phyloP scores from a whole-genome alignment of 768 basidiomycete genomes.

The Steccherinum ochraceum region DNA sequence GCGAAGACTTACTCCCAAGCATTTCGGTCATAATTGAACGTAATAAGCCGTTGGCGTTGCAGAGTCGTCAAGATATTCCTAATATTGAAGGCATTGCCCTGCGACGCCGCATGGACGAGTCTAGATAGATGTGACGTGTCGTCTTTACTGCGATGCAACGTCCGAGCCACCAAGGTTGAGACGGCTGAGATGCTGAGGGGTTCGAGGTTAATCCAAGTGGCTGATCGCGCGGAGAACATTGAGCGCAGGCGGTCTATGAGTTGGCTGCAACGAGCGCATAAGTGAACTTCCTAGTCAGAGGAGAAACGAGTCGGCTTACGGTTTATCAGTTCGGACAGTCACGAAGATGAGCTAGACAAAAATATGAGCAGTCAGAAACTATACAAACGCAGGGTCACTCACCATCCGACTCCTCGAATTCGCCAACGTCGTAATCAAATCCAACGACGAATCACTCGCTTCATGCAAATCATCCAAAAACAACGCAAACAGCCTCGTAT shows the following conservation, averaged over 20 bases:
- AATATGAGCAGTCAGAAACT: slow-evolving; percentile 6
- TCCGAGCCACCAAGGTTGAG: slow-evolving; percentile 53
- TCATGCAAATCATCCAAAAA: slow-evolving; percentile 74
- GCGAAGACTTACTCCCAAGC: slow-evolving; percentile 49
- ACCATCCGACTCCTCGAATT: slow-evolving; percentile 66
- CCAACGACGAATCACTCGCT: slow-evolving; percentile 68
- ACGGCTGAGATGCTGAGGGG: slow-evolving; percentile 54
- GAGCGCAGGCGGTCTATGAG: slow-evolving; percentile 43
- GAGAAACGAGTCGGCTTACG: slow-evolving; percentile 33
- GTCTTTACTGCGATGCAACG: slow-evolving; percentile 52
- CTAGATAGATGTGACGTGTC: slow-evolving; percentile 48
- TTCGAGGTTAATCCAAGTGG: slow-evolving; percentile 64
- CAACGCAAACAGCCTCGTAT: slow-evolving; percentile 63
- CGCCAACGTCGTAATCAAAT: slow-evolving; percentile 56
- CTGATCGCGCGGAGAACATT: slow-evolving; percentile 54
- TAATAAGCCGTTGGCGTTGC: slow-evolving; percentile 60
- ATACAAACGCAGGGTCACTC: slow-evolving; percentile 9
- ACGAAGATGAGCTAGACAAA: slow-evolving; percentile 51
- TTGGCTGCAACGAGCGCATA: too few species aligned
- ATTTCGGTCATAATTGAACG: slow-evolving; percentile 59
- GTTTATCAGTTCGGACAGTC: slow-evolving; percentile 51
- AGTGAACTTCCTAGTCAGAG: slow-evolving; percentile 19
- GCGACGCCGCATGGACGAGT: slow-evolving; percentile 50
- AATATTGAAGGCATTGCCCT: slow-evolving; percentile 67
- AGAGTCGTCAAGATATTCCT: slow-evolving; percentile 57